These are phyloP conservation scores for Hordeum pubiflorum DNA, from an alignment of 202 grass and related monocot genomes.

Conservation along the genomic window DNA sequence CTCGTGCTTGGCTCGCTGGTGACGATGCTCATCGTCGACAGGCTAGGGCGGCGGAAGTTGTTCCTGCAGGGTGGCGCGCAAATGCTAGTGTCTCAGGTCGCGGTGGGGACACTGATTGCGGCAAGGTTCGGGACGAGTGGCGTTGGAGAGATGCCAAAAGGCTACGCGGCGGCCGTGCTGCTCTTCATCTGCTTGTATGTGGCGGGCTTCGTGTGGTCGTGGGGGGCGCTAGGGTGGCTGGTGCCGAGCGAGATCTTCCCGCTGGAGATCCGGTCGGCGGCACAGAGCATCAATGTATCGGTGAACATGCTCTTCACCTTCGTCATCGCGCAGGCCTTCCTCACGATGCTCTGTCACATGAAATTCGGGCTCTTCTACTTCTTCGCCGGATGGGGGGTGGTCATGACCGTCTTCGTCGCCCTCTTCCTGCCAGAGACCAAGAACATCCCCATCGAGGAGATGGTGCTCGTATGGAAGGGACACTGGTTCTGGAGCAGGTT, in stretches of 20 bases:
- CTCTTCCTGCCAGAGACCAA: slow-evolving; percentile 68
- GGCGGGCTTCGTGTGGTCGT: slow-evolving; percentile 50
- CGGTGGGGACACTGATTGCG: slow-evolving; percentile 38
- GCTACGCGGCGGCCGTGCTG: slow-evolving; percentile 8
- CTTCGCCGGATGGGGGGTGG: slow-evolving; percentile 50
- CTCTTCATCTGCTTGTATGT: slow-evolving; percentile 11
- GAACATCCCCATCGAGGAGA: slow-evolving; percentile 78
- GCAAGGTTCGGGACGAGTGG: slow-evolving; percentile 27
- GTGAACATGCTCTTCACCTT: slow-evolving; percentile 45
- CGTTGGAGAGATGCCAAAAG: background rate
- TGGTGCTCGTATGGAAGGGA: slow-evolving; percentile 49
- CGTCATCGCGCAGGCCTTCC: slow-evolving; percentile 55
- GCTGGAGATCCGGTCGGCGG: slow-evolving; percentile 67
- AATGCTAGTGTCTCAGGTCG: slow-evolving; percentile 40
- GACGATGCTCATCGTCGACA: slow-evolving; percentile 54
- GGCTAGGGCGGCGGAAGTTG: slow-evolving; percentile 34
- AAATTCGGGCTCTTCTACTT: slow-evolving; percentile 86
- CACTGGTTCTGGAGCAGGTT: slow-evolving; percentile 74
- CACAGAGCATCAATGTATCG: slow-evolving; percentile 71
- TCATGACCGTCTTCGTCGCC: slow-evolving; percentile 60
- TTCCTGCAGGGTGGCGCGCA: slow-evolving; percentile 55
- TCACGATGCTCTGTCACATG: slow-evolving; percentile 70
- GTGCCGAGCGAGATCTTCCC: slow-evolving; percentile 72
- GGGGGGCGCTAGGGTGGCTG: slow-evolving; percentile 70
- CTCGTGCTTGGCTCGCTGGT: slow-evolving; percentile 48